Evolutionary conservation across 2,329 filamentous ascomycete species (phyloP).

Genomic region (Verticillium alfalfae): DNA sequence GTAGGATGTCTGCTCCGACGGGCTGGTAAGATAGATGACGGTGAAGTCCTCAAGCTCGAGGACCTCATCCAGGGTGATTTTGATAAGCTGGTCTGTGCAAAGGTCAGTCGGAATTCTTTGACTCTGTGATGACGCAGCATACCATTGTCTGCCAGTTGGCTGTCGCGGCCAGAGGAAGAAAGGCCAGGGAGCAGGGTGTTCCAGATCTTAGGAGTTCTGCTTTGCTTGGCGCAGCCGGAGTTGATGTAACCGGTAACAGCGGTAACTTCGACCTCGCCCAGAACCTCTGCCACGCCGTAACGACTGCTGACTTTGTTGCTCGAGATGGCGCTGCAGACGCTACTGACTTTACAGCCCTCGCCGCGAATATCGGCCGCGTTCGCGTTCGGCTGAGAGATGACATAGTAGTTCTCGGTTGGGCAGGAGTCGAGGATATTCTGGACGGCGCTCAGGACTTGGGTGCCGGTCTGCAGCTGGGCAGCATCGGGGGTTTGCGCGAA

Average conservation of each 20-base stretch:
- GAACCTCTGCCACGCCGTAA: conserved; percentile 52
- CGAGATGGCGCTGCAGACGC: conserved; percentile 38
- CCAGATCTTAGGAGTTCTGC: conserved; percentile 30
- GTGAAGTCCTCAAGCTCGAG: conserved; percentile 53
- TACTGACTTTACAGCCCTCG: conserved; percentile 45
- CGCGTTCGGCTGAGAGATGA: conserved; percentile 73
- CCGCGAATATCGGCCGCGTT: conserved; percentile 62
- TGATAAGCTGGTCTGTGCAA: conserved; percentile 43
- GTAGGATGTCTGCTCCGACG: conserved; percentile 50
- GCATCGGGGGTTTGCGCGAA: neutral
- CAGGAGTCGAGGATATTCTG: conserved; percentile 57
- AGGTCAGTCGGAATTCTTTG: conserved; percentile 5
- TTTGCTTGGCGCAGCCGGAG: conserved; percentile 35
- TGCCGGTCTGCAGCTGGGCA: conserved; percentile 44
- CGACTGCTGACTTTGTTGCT: conserved; percentile 27
- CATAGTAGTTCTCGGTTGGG: conserved; percentile 68
- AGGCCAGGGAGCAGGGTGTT: conserved; percentile 35
- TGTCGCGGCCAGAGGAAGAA: conserved; percentile 32
- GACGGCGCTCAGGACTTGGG: conserved; percentile 34
- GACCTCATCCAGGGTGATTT: conserved; percentile 37
- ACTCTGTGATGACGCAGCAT: conserved; percentile 8
- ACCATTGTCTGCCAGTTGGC: conserved; percentile 44
- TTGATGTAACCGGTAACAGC: conserved; percentile 38
- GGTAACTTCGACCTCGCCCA: conserved; percentile 38
- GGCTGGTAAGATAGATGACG: conserved; percentile 68